Base-by-base conservation (phyloP, 768 basidiomycete species). In the Termitomyces sp. region DNA sequence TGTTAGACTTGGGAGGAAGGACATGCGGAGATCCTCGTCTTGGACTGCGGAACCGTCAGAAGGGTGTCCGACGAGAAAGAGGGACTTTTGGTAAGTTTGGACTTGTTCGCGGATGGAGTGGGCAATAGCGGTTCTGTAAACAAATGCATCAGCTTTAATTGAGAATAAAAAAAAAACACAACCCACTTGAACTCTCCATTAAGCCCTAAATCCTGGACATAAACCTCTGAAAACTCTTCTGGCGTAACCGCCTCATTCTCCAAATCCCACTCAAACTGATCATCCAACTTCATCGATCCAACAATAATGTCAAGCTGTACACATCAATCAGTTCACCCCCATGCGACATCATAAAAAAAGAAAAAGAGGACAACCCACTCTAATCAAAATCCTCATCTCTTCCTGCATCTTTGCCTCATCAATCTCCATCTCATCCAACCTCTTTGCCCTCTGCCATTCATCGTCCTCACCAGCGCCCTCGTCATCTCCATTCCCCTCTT, bases 251-350 rank as follows among this genome's bases (percentile, higher is more conserved):
- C 78, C 21, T 77, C 73, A 55, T 90, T 93, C 63, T 88, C 88
- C 37, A 98, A 72, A 69, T 99, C 96, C 97, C 97, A 99, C 69
- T 98, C 97, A 66, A 98, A 96, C 66, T 95, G 90, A 71, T 99
- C 97, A 55, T 93, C 90, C 23, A 99, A 81, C 70, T 95, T 95
- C 75, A 95, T 84, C 7, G 88, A 85, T 23, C 93, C 96, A 54
- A 95, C 88, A 54, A 94, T 92, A 72, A 98, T 93, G 72, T 98
- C 96, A 60, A 99, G 82, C 95, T 98, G 66, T 17, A 25, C 2
- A 41, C 31, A 37, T 14, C 44, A 53, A 40, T 40, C 12, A 52
- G 40, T 12, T 52, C 16, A 14, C 11, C 38, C 4, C 11, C 38
- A 40, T 4, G 38, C 38, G 3, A 4, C 38, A 40, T 40, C 38